These are phyloP conservation scores for Tilletiopsis washingtonensis DNA, from an alignment of 1,284 basidiomycete genomes.

Conservation along the genomic window DNA sequence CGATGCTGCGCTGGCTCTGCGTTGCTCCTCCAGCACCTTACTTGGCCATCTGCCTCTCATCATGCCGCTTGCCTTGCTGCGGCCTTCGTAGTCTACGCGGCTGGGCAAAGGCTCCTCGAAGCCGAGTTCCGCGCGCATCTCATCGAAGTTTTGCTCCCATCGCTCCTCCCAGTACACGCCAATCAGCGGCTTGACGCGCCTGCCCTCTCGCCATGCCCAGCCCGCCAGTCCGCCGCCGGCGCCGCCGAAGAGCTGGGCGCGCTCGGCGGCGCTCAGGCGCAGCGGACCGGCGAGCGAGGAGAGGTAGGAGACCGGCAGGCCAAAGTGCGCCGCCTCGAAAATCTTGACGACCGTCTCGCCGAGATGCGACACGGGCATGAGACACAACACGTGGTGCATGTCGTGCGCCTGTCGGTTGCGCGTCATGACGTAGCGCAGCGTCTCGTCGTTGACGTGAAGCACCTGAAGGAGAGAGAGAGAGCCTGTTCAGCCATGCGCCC, in stretches of 20 bases:
- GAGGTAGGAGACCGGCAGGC: slow-evolving; percentile 77
- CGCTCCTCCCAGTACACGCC: slow-evolving; percentile 92
- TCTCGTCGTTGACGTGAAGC: slow-evolving; percentile 69
- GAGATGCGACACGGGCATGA: slow-evolving; percentile 77
- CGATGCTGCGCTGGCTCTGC: too few species aligned
- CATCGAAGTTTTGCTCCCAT: slow-evolving; percentile 74
- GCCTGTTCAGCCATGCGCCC: too few species aligned
- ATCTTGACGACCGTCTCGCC: slow-evolving; percentile 94
- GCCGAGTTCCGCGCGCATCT: slow-evolving; percentile 74
- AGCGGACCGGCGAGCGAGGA: slow-evolving; percentile 64
- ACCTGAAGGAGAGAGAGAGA: neutral
- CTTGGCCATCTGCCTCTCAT: slow-evolving; percentile 37
- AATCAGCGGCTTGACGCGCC: slow-evolving; percentile 54
- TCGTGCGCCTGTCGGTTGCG: slow-evolving; percentile 94
- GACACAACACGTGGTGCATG: slow-evolving; percentile 83
- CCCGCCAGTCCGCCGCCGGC: neutral
- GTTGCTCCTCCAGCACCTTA: slow-evolving; percentile 22
- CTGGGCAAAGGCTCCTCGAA: slow-evolving; percentile 48
- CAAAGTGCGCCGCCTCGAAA: slow-evolving; percentile 88
- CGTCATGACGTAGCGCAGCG: slow-evolving; percentile 70
- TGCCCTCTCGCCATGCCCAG: slow-evolving; percentile 7
- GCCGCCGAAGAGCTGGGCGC: slow-evolving; percentile 6
- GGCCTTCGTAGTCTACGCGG: slow-evolving; percentile 25
- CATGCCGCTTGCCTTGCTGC: slow-evolving; percentile 7
- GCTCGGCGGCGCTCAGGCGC: slow-evolving; percentile 20